Evolutionary conservation across 495 filamentous ascomycete genomes (phyloP).

Genomic region (Hypoxylon rickii): DNA sequence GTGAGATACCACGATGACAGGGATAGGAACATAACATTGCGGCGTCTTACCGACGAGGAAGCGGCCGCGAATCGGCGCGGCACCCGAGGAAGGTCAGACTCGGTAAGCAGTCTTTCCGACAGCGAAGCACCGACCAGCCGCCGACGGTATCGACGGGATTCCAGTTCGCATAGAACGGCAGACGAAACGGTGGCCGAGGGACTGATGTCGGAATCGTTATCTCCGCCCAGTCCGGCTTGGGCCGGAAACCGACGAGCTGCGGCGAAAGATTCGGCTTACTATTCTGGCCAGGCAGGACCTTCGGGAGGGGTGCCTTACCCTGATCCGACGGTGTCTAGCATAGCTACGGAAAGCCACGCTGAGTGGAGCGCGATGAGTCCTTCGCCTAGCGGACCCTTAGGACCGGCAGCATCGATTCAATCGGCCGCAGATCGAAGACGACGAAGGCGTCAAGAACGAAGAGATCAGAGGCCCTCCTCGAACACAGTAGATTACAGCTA

Average conservation of each 20-base stretch:
- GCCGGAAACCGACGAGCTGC: slow-evolving; percentile 45
- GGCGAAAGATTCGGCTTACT: slow-evolving; percentile 59
- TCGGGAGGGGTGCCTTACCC: slow-evolving; percentile 39
- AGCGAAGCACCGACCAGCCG: slow-evolving; percentile 45
- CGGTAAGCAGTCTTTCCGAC: slow-evolving; percentile 53
- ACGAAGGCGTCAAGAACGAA: slow-evolving; percentile 53
- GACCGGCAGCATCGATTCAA: slow-evolving; percentile 27
- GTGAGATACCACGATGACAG: slow-evolving; percentile 77
- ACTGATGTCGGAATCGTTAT: slow-evolving; percentile 43
- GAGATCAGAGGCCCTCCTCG: slow-evolving; percentile 42
- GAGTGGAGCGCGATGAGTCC: slow-evolving; percentile 48
- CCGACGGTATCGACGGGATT: slow-evolving; percentile 52
- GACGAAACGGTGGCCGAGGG: slow-evolving; percentile 47
- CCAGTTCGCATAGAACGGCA: slow-evolving; percentile 44
- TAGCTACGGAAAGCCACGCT: slow-evolving; percentile 47
- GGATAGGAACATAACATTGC: slow-evolving; percentile 78
- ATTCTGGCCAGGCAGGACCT: slow-evolving; percentile 53
- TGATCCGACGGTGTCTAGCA: slow-evolving; percentile 47
- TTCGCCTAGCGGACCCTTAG: slow-evolving; percentile 35
- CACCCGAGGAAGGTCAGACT: slow-evolving; percentile 47
- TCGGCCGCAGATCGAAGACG: slow-evolving; percentile 49
- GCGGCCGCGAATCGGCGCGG: slow-evolving; percentile 51
- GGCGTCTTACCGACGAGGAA: slow-evolving; percentile 81
- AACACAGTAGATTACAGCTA: slow-evolving; percentile 50
- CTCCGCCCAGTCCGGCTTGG: slow-evolving; percentile 54